A percentile compares a stretch with the other conserved stretches of the same genome.
Evolutionary conservation across 306 rosid genomes (phyloP).

Genomic region (Trifolium pratense): DNA sequence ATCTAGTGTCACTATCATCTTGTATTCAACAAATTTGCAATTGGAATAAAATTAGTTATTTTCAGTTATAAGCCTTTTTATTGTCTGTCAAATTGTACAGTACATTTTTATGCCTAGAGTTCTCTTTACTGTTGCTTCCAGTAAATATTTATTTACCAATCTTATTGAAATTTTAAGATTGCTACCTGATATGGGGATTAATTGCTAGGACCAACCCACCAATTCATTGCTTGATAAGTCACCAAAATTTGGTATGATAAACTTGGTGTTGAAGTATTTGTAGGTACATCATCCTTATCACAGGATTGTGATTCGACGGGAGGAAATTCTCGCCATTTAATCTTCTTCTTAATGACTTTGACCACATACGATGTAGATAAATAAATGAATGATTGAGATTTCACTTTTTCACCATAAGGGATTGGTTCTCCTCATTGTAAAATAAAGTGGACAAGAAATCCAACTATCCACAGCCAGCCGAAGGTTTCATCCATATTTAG

Average conservation of each 20-base stretch:
- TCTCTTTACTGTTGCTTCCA: slow-evolving; percentile 2
- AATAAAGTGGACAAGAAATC: too few species aligned
- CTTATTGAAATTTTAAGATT: background rate
- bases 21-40: background rate
- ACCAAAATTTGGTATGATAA: background rate
- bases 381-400: background rate
- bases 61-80: background rate
- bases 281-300: background rate
- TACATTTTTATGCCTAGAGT: background rate
- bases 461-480: too few species aligned
- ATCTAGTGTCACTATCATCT: slow-evolving; percentile 10
- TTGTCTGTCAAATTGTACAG: slow-evolving; percentile 4
- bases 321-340: background rate
- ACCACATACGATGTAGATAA: too few species aligned
- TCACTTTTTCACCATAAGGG: too few species aligned
- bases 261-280: background rate
- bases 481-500: too few species aligned
- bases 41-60: slow-evolving; percentile 12
- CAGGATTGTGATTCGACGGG: background rate
- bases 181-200: background rate
- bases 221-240: background rate
- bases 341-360: too few species aligned
- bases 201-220: background rate
- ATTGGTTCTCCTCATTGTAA: too few species aligned
- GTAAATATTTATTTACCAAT: background rate